A percentile compares a stretch with the other conserved stretches of the same genome.
Evolutionary conservation across 176 grass and related monocot genomes (phyloP).

Genomic region (Carex kokanica): DNA sequence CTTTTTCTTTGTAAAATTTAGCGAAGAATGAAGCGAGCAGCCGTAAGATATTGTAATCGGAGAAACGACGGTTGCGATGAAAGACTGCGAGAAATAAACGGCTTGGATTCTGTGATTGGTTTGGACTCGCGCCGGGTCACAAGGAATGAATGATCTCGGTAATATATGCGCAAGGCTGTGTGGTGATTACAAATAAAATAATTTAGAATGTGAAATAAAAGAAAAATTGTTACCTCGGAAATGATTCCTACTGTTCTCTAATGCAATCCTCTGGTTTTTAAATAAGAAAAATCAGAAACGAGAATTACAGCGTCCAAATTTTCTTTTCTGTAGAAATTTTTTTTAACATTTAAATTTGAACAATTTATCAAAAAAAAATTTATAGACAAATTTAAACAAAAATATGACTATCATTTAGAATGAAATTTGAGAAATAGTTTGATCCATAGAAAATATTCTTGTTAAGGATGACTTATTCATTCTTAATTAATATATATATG

Average conservation of each 20-base stretch:
- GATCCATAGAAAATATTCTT: background rate
- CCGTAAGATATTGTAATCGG: background rate
- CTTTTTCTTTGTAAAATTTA: background rate
- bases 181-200: background rate
- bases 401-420: background rate
- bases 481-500: background rate
- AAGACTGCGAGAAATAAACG: background rate
- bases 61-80: background rate
- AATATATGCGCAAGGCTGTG: background rate
- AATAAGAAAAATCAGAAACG: background rate
- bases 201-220: constrained; percentile 3
- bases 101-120: background rate
- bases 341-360: background rate
- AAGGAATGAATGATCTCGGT: background rate
- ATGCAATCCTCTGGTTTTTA: background rate
- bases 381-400: background rate
- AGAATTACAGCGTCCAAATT: no score
- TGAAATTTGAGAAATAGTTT: background rate
- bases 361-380: background rate
- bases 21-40: background rate
- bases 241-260: background rate
- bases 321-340: no score
- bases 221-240: background rate
- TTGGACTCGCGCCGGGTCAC: background rate
- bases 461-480: background rate